Evolutionary conservation across 2,329 filamentous ascomycete species (phyloP), one percentile per base, ranked within the genome.

Genomic region (Colletotrichum orchidophilum): DNA sequence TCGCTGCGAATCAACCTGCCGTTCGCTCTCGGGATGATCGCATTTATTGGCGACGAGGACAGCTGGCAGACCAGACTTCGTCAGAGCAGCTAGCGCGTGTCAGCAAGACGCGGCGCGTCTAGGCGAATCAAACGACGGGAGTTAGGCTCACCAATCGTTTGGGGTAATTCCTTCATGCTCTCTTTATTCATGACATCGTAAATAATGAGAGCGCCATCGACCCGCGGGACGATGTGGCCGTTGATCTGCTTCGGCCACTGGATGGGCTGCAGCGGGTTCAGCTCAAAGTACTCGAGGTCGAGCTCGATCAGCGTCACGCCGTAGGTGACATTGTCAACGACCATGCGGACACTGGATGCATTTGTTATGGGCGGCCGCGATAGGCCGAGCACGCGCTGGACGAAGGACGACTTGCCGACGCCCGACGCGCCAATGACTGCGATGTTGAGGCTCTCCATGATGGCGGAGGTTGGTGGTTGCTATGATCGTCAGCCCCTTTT

Each of bases 11-110:
- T 96, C 91, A 66, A 97, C 86, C 78, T 94, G 88, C 77, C 93
- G 91, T 70, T 90, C 85, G 69, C 89, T 87, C 73, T 92, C 89
- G 58, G 92, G 91, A 61, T 91, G 89, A 80, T 98, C 96, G 84
- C 94, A 97, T 86, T 98, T 98, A 80, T 92, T 96, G 66, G 94
- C 94, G 62, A 97, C 93, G 52, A 98, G 88, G 73, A 96, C 87
- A 63, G 92, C 93, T 9, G 95, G 94, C 49, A 97, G 83, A 27
- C 88, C 87, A 21, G 92, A 91, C 76, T 92, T 92, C 69, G 90
- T 88, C 62, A 97, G 86, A 52, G 92, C 91, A 83, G 90, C 95
- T 97, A 35, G 42, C 31, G 80, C 76, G 61, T 60, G 73, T 77
- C 64, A 80, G 76, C 67, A 68, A 54, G 70, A 67, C 52, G 55